Evolutionary conservation across 257 asterid genomes (phyloP).

Genomic region (Solanum bulbocastanum): DNA sequence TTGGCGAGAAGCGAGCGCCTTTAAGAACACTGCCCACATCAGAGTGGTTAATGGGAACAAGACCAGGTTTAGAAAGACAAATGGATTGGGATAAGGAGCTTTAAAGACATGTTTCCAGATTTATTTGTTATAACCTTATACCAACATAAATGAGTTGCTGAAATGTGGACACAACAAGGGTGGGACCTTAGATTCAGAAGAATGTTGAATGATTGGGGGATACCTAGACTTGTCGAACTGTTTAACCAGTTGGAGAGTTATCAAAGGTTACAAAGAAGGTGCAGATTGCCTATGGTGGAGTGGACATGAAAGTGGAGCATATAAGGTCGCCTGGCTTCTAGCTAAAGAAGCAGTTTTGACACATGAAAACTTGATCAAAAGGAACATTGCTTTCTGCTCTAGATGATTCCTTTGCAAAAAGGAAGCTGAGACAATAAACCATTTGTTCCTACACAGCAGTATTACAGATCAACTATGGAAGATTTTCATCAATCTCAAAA

Average conservation of each 20-base stretch:
- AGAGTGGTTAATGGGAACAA: neutral
- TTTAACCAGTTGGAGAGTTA: neutral
- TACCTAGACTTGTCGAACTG: neutral
- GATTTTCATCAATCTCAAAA: neutral
- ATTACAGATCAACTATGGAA: neutral
- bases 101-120: neutral
- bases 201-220: neutral
- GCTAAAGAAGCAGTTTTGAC: neutral
- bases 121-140: neutral
- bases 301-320: neutral
- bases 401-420: neutral
- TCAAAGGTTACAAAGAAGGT: neutral
- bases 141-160: neutral
- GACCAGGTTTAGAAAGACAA: neutral
- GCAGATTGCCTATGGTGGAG: neutral
- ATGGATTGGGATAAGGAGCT: neutral
- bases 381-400: neutral
- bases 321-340: neutral
- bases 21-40: neutral
- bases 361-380: neutral
- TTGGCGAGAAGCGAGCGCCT: neutral
- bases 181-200: neutral
- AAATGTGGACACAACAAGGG: neutral
- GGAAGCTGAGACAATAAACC: neutral
- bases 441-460: neutral